phyloP scores from a whole-genome alignment of 1,284 basidiomycete genomes.

The Testicularia cyperi region DNA sequence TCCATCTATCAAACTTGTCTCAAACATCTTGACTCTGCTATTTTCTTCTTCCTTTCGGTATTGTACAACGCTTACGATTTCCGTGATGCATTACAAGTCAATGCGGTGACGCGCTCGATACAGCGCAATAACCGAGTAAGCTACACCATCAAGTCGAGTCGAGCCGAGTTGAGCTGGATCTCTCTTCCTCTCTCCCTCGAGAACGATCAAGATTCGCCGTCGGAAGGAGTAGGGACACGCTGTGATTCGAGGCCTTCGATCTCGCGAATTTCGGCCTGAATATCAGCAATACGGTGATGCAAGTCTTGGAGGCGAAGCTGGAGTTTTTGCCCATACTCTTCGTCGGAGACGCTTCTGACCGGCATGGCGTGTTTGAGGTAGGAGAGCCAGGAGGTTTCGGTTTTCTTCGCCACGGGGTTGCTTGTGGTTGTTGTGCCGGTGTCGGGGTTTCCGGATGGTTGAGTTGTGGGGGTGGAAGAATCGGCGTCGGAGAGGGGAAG shows the following conservation, averaged over 20 bases:
- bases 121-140: no score
- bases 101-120: no score
- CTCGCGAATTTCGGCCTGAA: constrained; percentile 27
- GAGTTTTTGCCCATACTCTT: constrained; percentile 39
- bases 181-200: not conserved
- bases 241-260: constrained; percentile 17
- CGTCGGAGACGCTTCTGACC: constrained; percentile 34
- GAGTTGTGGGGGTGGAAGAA: no score
- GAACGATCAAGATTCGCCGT: no score
- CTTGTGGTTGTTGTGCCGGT: not conserved
- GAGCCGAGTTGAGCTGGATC: not conserved
- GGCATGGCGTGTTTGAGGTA: constrained; percentile 23
- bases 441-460: not conserved
- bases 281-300: constrained; percentile 26
- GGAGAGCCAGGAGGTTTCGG: constrained; percentile 4
- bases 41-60: no score
- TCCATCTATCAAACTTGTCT: not conserved
- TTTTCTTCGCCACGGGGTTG: not conserved
- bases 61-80: no score
- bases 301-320: constrained; percentile 16
- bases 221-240: no score
- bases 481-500: constrained; percentile 5
- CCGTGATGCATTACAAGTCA: no score
- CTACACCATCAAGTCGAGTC: no score
- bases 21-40: no score